Percentiles rank a stretch among this genome's conserved stretches.
phyloP scores from a whole-genome alignment of 2,329 filamentous ascomycete genomes.

The Aspergillus fumigatiaffinis region DNA sequence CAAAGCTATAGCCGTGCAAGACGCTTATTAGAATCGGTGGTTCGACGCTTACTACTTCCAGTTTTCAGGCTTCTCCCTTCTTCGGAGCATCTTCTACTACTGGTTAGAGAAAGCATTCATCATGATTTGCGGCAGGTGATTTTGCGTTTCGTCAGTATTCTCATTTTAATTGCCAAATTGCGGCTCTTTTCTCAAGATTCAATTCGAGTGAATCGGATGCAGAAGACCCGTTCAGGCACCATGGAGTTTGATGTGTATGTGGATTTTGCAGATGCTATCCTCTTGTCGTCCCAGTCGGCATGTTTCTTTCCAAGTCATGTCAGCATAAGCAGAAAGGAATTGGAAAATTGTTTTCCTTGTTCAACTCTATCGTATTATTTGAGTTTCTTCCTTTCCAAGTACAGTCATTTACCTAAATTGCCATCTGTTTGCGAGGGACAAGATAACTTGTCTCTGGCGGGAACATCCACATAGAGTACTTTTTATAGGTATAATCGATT shows the following conservation, averaged over 20 bases:
- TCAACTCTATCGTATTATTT: neutral
- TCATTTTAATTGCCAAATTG: neutral
- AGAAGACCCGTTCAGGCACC: neutral
- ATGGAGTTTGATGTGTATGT: neutral
- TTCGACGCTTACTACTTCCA: neutral
- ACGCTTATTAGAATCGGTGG: slow-evolving; percentile 13
- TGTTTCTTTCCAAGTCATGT: neutral
- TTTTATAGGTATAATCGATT: neutral
- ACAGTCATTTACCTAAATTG: neutral
- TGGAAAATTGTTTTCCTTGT: neutral
- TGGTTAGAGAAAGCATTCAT: neutral
- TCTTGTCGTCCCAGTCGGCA: neutral
- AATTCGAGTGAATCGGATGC: neutral
- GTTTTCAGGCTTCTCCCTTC: neutral
- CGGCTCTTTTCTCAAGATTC: neutral
- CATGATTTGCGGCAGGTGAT: neutral
- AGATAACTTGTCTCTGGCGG: neutral
- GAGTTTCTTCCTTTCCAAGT: neutral
- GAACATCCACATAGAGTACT: neutral
- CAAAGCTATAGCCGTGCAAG: slow-evolving; percentile 53
- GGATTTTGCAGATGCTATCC: neutral
- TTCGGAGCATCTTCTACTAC: neutral
- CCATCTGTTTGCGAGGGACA: neutral
- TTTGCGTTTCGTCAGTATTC: neutral
- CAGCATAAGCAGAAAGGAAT: neutral